These are phyloP conservation scores for Kandelia obovata DNA, from an alignment of 345 rosid genomes.

Conservation along the genomic window DNA sequence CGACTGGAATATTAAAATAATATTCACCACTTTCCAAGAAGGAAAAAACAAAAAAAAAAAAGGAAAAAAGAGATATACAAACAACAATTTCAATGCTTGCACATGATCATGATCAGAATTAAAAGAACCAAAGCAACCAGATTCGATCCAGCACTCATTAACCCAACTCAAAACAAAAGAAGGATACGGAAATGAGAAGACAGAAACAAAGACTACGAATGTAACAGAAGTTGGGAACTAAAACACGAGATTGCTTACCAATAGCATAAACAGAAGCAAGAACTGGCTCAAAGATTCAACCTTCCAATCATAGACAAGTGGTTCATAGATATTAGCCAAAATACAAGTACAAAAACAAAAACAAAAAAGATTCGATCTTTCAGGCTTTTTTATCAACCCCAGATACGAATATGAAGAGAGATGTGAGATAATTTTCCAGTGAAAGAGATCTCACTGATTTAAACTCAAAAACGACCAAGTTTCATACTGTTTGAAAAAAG, in stretches of 20 bases:
- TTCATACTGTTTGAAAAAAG: background rate
- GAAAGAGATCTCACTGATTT: background rate
- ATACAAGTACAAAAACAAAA: no score
- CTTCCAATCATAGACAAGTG: background rate
- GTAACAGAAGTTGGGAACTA: background rate
- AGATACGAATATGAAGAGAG: background rate
- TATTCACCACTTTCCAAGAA: background rate
- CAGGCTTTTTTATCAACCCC: background rate
- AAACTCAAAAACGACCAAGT: background rate
- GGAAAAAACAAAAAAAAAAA: background rate
- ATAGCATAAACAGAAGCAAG: background rate
- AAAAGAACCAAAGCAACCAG: background rate
- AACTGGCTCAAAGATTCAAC: background rate
- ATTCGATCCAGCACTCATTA: background rate
- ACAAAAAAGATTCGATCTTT: background rate
- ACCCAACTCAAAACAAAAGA: background rate
- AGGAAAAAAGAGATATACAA: background rate
- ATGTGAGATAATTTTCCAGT: background rate
- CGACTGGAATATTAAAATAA: background rate
- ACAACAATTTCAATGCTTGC: background rate
- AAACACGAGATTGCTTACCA: constrained; percentile 6
- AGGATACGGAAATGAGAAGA: background rate
- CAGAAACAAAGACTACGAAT: no score
- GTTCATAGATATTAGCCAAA: background rate
- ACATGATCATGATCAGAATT: constrained; percentile 2